Conservation (phyloP, 345 rosid species). For the Gossypium sturtianum region DNA sequence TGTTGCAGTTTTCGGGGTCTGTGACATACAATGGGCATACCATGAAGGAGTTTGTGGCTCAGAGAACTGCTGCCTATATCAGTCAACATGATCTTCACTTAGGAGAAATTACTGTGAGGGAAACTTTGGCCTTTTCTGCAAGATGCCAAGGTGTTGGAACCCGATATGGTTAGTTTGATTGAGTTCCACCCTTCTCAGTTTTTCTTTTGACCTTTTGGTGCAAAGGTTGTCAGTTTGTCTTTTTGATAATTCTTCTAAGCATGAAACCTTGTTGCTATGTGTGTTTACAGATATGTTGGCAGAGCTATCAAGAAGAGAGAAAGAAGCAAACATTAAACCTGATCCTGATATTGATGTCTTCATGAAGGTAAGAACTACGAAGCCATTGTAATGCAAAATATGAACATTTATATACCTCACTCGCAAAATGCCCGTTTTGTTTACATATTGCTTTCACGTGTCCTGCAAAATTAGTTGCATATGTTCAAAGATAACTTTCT, state of each 20-base stretch:
- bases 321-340: conserved; percentile 58
- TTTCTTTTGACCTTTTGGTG: background rate
- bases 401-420: background rate
- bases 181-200: background rate
- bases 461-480: background rate
- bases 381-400: background rate
- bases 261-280: background rate
- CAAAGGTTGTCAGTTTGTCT: background rate
- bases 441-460: background rate
- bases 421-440: too few species aligned
- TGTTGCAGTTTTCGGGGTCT: background rate
- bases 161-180: conserved; percentile 35
- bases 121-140: conserved; percentile 80
- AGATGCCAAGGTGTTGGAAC: conserved; percentile 76
- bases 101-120: conserved; percentile 78
- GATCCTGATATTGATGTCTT: conserved; percentile 75
- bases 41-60: conserved; percentile 39
- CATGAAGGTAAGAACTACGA: conserved; percentile 56
- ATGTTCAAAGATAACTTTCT: background rate
- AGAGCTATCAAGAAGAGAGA: conserved; percentile 39
- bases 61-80: conserved; percentile 38
- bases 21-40: conserved; percentile 58
- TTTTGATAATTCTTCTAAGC: background rate
- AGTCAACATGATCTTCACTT: conserved; percentile 80
- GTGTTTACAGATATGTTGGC: conserved; percentile 7